A percentile compares a stretch with the other conserved stretches of the same genome.
Evolutionary conservation across 1,284 basidiomycete species (phyloP).

Genomic region (Heimioporus retisporus): DNA sequence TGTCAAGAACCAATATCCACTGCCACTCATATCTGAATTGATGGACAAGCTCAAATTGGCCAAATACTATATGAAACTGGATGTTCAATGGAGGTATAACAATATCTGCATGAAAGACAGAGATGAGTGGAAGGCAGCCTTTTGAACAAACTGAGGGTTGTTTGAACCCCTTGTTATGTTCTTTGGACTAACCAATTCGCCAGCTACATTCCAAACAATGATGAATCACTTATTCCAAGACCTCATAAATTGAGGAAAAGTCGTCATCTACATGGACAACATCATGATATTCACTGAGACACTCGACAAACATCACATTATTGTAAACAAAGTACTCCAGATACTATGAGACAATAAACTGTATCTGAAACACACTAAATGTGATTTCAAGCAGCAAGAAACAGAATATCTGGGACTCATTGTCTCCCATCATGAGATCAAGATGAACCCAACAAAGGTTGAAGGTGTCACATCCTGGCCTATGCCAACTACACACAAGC

Average conservation of each 20-base stretch:
- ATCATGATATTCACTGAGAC: conserved; percentile 30
- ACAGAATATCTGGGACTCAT: conserved; percentile 54
- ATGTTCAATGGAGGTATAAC: conserved; percentile 4
- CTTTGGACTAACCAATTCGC: conserved; percentile 46
- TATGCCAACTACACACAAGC: conserved; percentile 23
- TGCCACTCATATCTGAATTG: background rate
- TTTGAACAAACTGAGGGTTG: background rate
- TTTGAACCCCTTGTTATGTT: conserved; percentile 51
- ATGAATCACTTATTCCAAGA: conserved; percentile 30
- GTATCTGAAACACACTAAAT: conserved; percentile 44
- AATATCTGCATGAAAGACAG: conserved; percentile 31
- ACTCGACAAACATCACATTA: background rate
- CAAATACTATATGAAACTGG: conserved; percentile 31
- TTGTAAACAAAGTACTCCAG: background rate
- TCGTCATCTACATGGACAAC: conserved; percentile 32
- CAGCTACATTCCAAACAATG: conserved; percentile 32
- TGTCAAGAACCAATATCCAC: background rate
- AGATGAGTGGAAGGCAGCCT: conserved; percentile 26
- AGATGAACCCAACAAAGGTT: conserved; percentile 53
- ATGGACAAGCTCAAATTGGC: conserved; percentile 35
- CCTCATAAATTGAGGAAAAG: conserved; percentile 13
- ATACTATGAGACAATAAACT: background rate
- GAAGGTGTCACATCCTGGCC: conserved; percentile 49
- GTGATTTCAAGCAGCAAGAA: conserved; percentile 40
- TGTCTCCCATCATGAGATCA: conserved; percentile 35